phyloP scores from a whole-genome alignment of 805 yeast genomes.

The Metschnikowia rubicola region DNA sequence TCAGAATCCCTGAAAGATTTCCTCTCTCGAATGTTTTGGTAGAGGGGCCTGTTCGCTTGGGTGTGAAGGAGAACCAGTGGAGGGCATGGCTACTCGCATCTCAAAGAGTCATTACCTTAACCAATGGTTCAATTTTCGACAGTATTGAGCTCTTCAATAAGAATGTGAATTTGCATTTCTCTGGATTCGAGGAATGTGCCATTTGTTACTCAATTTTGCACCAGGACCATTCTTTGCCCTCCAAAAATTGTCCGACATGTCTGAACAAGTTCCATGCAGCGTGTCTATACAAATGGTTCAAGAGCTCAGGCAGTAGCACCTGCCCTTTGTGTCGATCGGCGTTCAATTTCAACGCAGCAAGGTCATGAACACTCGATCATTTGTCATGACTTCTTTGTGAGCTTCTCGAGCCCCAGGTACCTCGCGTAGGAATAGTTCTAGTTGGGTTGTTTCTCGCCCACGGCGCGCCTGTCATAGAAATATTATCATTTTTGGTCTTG shows the following conservation, averaged over 20 bases:
- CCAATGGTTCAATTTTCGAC: slow-evolving; percentile 67
- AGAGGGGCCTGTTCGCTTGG: slow-evolving; percentile 74
- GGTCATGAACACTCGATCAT: neutral
- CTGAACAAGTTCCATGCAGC: slow-evolving; percentile 93
- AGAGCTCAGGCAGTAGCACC: slow-evolving; percentile 85
- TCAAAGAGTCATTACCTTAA: slow-evolving; percentile 72
- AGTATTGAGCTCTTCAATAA: slow-evolving; percentile 65
- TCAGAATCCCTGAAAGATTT: slow-evolving; percentile 67
- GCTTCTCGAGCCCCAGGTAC: slow-evolving; percentile 1
- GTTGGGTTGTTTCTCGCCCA: slow-evolving; percentile 27
- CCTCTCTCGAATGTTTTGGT: slow-evolving; percentile 78
- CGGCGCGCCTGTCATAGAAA: slow-evolving; percentile 40
- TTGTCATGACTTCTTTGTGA: neutral
- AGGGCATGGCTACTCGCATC: slow-evolving; percentile 92
- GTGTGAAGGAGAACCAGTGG: slow-evolving; percentile 91
- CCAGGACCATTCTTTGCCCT: slow-evolving; percentile 86
- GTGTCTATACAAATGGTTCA: slow-evolving; percentile 95
- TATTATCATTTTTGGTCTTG: slow-evolving; percentile 26
- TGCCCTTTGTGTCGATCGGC: slow-evolving; percentile 90
- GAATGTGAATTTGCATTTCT: slow-evolving; percentile 80
- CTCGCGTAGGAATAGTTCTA: neutral
- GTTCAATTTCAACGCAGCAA: slow-evolving; percentile 40
- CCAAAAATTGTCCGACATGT: slow-evolving; percentile 85
- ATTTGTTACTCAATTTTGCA: slow-evolving; percentile 92
- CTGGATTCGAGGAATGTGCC: slow-evolving; percentile 95